Conservation (phyloP, 169 alveolate genomes). For the Plasmodium blacklocki region DNA sequence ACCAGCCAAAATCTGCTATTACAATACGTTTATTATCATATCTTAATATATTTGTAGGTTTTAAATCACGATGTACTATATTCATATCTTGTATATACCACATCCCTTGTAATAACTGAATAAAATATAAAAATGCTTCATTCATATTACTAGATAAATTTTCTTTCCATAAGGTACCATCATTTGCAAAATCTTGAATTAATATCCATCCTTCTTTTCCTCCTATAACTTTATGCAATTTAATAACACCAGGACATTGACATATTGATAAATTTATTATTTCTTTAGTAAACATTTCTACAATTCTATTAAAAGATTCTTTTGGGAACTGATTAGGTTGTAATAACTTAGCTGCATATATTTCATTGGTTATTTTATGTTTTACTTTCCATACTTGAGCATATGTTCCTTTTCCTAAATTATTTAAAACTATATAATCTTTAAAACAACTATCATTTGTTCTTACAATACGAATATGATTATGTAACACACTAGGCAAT, state of each 20-base stretch:
- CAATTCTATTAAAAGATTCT: conserved; percentile 84
- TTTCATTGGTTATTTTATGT: conserved; percentile 81
- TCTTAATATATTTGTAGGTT: conserved; percentile 86
- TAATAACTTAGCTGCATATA: conserved; percentile 86
- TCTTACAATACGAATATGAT: conserved; percentile 51
- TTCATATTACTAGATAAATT: conserved; percentile 80
- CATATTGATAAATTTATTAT: conserved; percentile 84
- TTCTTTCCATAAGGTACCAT: conserved; percentile 88
- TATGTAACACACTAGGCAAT: conserved; percentile 54
- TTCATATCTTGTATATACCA: conserved; percentile 84
- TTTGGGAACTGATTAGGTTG: conserved; percentile 86
- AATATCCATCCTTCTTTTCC: conserved; percentile 87
- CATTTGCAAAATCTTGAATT: conserved; percentile 87
- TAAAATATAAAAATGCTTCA: conserved; percentile 86
- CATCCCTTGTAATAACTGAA: conserved; percentile 86
- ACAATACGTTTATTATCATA: conserved; percentile 79
- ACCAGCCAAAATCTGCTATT: conserved; percentile 90
- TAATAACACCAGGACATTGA: conserved; percentile 90
- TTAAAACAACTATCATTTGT: conserved; percentile 72
- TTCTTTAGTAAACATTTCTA: conserved; percentile 86
- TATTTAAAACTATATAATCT: conserved; percentile 60
- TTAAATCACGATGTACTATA: conserved; percentile 85
- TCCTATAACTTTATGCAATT: conserved; percentile 84
- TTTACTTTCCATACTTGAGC: conserved; percentile 88
- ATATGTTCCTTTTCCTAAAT: conserved; percentile 87